phyloP scores from a whole-genome alignment of 2,329 filamentous ascomycete species.

The Coleophoma eucalyptorum region DNA sequence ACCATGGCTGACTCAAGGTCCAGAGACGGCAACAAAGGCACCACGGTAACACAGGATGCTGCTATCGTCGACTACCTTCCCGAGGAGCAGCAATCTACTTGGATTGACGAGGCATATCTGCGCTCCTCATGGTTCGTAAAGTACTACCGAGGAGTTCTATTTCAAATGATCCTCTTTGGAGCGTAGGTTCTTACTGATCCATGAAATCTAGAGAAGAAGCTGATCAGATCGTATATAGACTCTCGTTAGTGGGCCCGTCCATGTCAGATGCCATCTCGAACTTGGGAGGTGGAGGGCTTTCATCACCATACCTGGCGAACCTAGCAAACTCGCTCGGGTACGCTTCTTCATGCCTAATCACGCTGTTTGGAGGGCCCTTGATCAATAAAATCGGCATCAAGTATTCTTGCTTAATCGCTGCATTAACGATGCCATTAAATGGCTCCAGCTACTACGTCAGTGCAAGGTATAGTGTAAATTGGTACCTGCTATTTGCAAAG shows the following conservation, averaged over 20 bases:
- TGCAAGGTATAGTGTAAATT: conserved; percentile 62
- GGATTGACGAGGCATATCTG: conserved; percentile 4
- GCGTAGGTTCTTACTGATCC: background rate
- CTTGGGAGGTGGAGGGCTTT: conserved; percentile 12
- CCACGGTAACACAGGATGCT: background rate
- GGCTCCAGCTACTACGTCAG: conserved; percentile 62
- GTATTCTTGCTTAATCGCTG: conserved; percentile 32
- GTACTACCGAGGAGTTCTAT: conserved; percentile 7
- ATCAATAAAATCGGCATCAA: conserved; percentile 36
- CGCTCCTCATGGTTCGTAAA: background rate
- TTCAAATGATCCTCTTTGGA: conserved; percentile 11
- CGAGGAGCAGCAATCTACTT: background rate
- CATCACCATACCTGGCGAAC: conserved; percentile 11
- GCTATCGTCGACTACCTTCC: background rate
- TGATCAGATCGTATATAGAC: background rate
- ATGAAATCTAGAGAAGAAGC: background rate
- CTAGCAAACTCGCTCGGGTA: conserved; percentile 10
- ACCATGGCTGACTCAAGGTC: background rate
- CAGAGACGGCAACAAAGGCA: background rate
- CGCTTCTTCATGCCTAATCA: conserved; percentile 8
- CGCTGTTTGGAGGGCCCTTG: conserved; percentile 29
- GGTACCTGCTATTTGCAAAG: conserved; percentile 58
- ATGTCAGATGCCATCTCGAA: conserved; percentile 15
- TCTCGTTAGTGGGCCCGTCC: conserved; percentile 13
- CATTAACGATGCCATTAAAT: conserved; percentile 27